Evolutionary conservation across 2,329 filamentous ascomycete genomes (phyloP).

Genomic region (Mycogone perniciosa): DNA sequence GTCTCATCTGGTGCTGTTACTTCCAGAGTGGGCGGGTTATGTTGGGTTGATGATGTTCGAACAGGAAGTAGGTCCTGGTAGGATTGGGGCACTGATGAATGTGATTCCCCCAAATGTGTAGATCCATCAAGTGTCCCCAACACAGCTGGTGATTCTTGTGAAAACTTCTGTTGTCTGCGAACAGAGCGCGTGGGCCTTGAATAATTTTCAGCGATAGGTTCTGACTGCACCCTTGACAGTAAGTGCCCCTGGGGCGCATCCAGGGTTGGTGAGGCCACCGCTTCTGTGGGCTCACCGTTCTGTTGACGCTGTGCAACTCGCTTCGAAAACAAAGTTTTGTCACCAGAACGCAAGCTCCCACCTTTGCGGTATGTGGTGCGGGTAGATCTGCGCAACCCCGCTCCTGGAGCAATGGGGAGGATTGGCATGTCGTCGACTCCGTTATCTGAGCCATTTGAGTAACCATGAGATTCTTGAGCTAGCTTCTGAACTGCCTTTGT

Average conservation of each 20-base stretch:
- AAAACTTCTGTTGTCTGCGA: slow-evolving; percentile 40
- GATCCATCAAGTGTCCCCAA: slow-evolving; percentile 24
- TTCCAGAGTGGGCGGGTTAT: slow-evolving; percentile 51
- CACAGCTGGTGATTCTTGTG: slow-evolving; percentile 36
- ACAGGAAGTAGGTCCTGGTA: slow-evolving; percentile 29
- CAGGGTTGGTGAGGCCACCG: slow-evolving; percentile 28
- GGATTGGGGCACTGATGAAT: slow-evolving; percentile 16
- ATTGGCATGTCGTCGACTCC: slow-evolving; percentile 74
- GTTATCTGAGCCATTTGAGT: slow-evolving; percentile 36
- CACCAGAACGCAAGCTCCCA: slow-evolving; percentile 75
- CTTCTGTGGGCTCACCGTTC: slow-evolving; percentile 46
- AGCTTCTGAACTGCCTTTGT: slow-evolving; percentile 64
- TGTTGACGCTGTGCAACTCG: slow-evolving; percentile 56
- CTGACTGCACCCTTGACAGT: slow-evolving; percentile 61
- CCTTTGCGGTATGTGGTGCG: slow-evolving; percentile 82
- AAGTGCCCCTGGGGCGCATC: slow-evolving; percentile 45
- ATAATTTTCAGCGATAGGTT: slow-evolving; percentile 58
- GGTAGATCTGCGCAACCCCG: slow-evolving; percentile 81
- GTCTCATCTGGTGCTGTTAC: slow-evolving; percentile 48
- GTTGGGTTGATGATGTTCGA: slow-evolving; percentile 27
- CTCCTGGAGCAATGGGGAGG: slow-evolving; percentile 68
- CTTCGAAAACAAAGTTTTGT: slow-evolving; percentile 69
- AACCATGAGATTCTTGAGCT: slow-evolving; percentile 47
- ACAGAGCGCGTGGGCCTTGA: slow-evolving; percentile 49
- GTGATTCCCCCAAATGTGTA: slow-evolving; percentile 18